Evolutionary conservation across 2,329 filamentous ascomycete species (phyloP).

Genomic region (Diaporthe citrichinensis): DNA sequence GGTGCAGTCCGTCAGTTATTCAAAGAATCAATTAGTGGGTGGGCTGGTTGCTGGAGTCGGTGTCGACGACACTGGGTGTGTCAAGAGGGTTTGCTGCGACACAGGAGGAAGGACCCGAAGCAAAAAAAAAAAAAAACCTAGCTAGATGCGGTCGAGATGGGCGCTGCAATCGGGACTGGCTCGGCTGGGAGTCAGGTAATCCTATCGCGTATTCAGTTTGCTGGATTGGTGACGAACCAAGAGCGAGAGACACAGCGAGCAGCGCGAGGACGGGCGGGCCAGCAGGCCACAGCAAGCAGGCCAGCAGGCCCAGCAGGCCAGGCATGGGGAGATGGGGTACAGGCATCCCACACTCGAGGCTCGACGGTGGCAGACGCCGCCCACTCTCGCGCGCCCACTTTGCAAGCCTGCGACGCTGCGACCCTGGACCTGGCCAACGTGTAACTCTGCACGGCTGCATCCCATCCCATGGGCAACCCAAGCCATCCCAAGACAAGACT

Average conservation of each 20-base stretch:
- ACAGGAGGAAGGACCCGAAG: not conserved
- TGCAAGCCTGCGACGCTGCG: constrained; percentile 13
- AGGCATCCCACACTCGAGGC: constrained; percentile 11
- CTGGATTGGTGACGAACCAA: constrained; percentile 34
- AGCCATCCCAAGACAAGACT: constrained; percentile 31
- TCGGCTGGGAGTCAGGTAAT: constrained; percentile 31
- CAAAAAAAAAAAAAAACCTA: not conserved
- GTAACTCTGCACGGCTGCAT: constrained; percentile 32
- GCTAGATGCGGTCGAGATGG: constrained; percentile 29
- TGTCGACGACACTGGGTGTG: constrained; percentile 25
- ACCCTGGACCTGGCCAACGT: constrained; percentile 33
- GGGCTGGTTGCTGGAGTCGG: constrained; percentile 7
- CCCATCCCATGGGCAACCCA: constrained; percentile 18
- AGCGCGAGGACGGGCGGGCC: constrained; percentile 20
- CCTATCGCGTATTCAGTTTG: constrained; percentile 39
- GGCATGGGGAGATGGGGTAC: not conserved
- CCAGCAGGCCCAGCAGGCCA: not conserved
- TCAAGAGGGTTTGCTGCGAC: constrained; percentile 28
- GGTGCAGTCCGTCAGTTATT: constrained; percentile 2
- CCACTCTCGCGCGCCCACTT: constrained; percentile 7
- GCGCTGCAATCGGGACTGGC: constrained; percentile 33
- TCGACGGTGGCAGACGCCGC: constrained; percentile 6
- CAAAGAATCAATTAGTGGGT: not conserved
- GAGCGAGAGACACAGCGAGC: constrained; percentile 33
- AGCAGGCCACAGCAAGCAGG: constrained; percentile 12